Conservation (phyloP, 192 early-diverging fungal genomes). For the Coemansia aciculifera region DNA sequence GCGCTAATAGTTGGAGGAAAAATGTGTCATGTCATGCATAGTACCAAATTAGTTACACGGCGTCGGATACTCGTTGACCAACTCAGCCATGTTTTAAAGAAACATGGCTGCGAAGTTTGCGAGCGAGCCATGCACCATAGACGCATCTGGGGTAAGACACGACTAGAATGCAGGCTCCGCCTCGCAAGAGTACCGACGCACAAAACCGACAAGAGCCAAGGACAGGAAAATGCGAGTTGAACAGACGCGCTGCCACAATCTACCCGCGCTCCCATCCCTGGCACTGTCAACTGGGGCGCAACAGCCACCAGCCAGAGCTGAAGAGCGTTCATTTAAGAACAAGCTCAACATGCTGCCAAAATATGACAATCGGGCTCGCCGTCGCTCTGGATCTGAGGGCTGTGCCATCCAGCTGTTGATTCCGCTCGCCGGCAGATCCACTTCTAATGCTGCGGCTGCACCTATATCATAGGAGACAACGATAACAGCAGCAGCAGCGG, state of each 20-base stretch:
- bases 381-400: constrained; percentile 7
- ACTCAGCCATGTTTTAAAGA: background rate
- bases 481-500: background rate
- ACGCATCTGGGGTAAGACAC: background rate
- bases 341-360: background rate
- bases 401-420: constrained; percentile 8
- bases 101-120: constrained; percentile 22
- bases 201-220: constrained; percentile 2
- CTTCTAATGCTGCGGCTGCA: background rate
- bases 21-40: background rate
- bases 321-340: background rate
- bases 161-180: constrained; percentile 31
- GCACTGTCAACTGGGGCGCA: constrained; percentile 6
- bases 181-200: constrained; percentile 46
- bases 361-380: background rate
- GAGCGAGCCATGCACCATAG: constrained; percentile 49
- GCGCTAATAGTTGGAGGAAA: constrained; percentile 40
- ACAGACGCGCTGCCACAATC: background rate
- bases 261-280: background rate
- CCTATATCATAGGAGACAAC: background rate
- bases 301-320: constrained; percentile 3
- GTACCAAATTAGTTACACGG: constrained; percentile 12
- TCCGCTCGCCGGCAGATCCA: constrained; percentile 12
- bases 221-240: background rate
- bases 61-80: constrained; percentile 49